phyloP scores from a whole-genome alignment of 257 asterid genomes.

The Coffea eugenioides region DNA sequence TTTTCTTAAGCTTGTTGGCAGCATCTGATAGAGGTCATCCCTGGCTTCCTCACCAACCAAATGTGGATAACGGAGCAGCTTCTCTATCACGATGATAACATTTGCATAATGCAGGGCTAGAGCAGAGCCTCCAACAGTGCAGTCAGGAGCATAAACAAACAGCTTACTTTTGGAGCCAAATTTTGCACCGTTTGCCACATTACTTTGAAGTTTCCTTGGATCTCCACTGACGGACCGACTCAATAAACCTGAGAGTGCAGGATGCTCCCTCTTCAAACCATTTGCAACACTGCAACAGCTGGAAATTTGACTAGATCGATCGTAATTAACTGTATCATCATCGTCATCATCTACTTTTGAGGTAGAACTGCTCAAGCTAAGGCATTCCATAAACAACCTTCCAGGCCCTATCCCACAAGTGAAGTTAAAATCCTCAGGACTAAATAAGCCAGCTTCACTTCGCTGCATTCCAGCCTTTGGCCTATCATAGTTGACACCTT shows the following conservation, averaged over 20 bases:
- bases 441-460: constrained; percentile 48
- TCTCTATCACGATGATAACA: constrained; percentile 70
- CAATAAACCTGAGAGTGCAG: constrained; percentile 24
- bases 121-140: constrained; percentile 87
- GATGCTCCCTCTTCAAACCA: constrained; percentile 38
- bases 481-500: constrained; percentile 13
- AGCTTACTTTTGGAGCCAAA: constrained; percentile 44
- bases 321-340: constrained; percentile 43
- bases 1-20: constrained; percentile 78
- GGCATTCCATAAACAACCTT: constrained; percentile 70
- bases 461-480: constrained; percentile 31
- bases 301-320: constrained; percentile 59
- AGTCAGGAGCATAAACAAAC: constrained; percentile 48
- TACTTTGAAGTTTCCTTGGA: constrained; percentile 24
- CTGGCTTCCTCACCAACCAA: constrained; percentile 89
- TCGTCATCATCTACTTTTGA: constrained; percentile 49
- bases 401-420: constrained; percentile 83
- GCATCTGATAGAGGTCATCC: constrained; percentile 88
- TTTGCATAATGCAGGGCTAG: constrained; percentile 87
- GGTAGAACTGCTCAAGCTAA: constrained; percentile 59
- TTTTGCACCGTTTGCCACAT: constrained; percentile 19
- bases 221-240: constrained; percentile 29
- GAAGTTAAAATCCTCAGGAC: constrained; percentile 62
- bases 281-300: constrained; percentile 45
- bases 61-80: constrained; percentile 80